Base-by-base conservation (phyloP, 2,329 filamentous ascomycete genomes). In the Sporothrix phasma region DNA sequence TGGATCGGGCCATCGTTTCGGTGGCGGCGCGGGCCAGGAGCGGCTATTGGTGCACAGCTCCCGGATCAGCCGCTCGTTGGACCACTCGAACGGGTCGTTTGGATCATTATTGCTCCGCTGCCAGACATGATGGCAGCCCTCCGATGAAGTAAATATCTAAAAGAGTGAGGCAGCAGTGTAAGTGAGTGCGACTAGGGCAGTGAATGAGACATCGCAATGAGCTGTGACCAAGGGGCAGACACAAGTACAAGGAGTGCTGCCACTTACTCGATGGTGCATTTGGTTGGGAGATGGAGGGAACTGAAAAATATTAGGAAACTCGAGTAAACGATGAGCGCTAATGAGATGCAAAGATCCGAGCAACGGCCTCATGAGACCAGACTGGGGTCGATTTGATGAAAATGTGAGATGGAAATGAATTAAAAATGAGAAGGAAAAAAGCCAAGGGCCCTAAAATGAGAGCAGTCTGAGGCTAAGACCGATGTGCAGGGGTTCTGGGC, bases 81-180 rank as follows among this genome's bases (percentile, higher is more conserved):
- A 81, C 91, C 91, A 96, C 62, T 81, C 71, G 73, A 86, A 88
- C n/a, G 91, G 90, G 74, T 96, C 90, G 64, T 75, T 63, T n/a
- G 91, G 90, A 74, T 96, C 90, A 64, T 75, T 63, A 43, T 13
- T 47, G 24, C 54, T 46, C 54, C 54, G 26, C 24, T 61, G 47
- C 24, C 37, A 26, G 63, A 10, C 65, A 66, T 66, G 53, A 5
- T 66, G 37, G 46, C 49, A 62, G 61, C 29, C 39, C 24, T 65
- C 24, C 31, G 39, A 11, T 7, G 24, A 34, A 41, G 24, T 39
- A 17, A 15, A 34, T 46, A 47, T 46, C 49, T 61, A 11, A 22
- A n/a, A 6, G 22, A 5, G 17, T 15, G 22, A 6, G 5, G 22
- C 15, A 15, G 13, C 15, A 61, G n/a, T 26, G 45, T 61, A 31